These are phyloP conservation scores for Sungouiozyma ichnusensis DNA, from an alignment of 805 yeast species.

Conservation along the genomic window DNA sequence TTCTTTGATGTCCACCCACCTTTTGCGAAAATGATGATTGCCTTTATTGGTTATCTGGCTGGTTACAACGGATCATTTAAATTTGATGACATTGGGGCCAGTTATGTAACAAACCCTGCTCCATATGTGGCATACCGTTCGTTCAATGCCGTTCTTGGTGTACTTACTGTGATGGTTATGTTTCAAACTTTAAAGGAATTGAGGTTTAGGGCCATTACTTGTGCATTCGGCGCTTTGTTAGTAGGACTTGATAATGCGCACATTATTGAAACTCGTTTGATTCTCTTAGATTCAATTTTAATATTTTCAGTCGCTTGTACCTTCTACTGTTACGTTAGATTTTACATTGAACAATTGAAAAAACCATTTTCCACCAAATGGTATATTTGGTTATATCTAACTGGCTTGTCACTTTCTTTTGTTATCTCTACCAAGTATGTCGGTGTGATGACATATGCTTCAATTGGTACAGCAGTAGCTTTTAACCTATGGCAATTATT, in stretches of 20 bases:
- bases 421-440: constrained; percentile 95
- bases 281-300: constrained; percentile 83
- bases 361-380: constrained; percentile 59
- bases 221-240: constrained; percentile 63
- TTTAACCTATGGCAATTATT: constrained; percentile 83
- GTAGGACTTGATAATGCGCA: constrained; percentile 87
- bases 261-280: constrained; percentile 79
- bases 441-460: constrained; percentile 82
- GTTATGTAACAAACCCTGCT: constrained; percentile 64
- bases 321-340: constrained; percentile 66
- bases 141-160: constrained; percentile 70
- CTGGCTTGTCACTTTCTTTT: constrained; percentile 81
- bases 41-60: constrained; percentile 75
- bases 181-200: constrained; percentile 80
- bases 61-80: constrained; percentile 91
- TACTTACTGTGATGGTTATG: constrained; percentile 72
- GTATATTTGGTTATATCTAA: constrained; percentile 79
- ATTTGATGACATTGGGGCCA: constrained; percentile 81
- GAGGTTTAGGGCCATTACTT: constrained; percentile 67
- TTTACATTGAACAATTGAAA: constrained; percentile 54
- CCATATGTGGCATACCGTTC: constrained; percentile 81
- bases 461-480: constrained; percentile 79
- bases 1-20: constrained; percentile 98
- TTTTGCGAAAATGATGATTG: constrained; percentile 86
- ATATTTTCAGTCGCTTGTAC: constrained; percentile 75